Base-by-base conservation (phyloP, 2,329 filamentous ascomycete genomes). In the Plectosphaerella cucumerina region DNA sequence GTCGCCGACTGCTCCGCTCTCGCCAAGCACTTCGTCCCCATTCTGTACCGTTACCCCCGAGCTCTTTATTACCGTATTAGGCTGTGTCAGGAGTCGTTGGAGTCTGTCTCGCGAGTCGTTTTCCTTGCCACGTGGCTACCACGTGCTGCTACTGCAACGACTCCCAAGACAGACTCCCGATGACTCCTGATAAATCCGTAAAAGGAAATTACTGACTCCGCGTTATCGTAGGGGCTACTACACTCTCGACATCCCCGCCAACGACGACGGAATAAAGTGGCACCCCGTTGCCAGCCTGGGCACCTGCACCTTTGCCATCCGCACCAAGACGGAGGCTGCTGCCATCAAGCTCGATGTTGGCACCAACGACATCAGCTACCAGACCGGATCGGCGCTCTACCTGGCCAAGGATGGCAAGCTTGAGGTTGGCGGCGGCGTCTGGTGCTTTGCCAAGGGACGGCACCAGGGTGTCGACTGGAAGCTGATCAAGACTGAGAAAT, bases 281-380 rank as follows among this genome's bases (percentile, higher is more conserved):
- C 53, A 39, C 20, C 44, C 43, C n/a, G 31, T 57, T 14, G 51
- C 22, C 23, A 39, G 39, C 23, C 44, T 37, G 14, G 53, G 55
- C 6, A 49, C 55, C 14, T 56, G 55, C 48, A 43, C 49, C 18
- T 57, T 57, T 37, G 53, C 51, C 11, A 48, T 34, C 34, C 45
- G 50, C 17, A 41, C 47, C 3, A 43, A 51, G 23, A 31, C 46
- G 11, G 44, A 44, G 10, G 50, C 44, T 14, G 37, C 33, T 10
- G 22, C 18, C 12, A 49, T 26, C 42, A 33, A 37, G n/a, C 39
- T 56, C 34, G 47, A 23, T 11, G 47, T 57, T 22, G 55, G 55
- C 18, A 54, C 55, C 22, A 56, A 57, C 21, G 55, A 57, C 9
- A 35, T 56, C 10, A 47, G 51, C 15, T 57, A 52, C 34, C 53